phyloP scores from a whole-genome alignment of 2,329 filamentous ascomycete genomes.

The Fusarium drepaniforme region DNA sequence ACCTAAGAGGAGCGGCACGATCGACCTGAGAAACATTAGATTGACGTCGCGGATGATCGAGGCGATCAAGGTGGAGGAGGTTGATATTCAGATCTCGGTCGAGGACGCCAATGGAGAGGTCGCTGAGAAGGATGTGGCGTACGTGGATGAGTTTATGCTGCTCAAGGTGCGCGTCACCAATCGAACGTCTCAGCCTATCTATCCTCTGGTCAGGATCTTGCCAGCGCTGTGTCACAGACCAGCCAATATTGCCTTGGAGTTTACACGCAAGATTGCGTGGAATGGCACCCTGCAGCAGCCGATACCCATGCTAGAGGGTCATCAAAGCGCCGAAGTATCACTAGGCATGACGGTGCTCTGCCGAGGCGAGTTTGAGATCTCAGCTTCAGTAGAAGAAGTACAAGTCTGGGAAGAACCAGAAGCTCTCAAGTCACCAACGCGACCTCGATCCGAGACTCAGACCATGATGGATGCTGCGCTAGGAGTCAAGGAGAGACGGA shows the following conservation, averaged over 20 bases:
- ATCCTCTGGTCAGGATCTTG: constrained; percentile 80
- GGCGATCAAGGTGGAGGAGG: constrained; percentile 82
- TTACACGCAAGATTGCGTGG: constrained; percentile 85
- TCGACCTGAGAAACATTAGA: constrained; percentile 83
- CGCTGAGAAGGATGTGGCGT: constrained; percentile 40
- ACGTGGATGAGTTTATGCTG: constrained; percentile 70
- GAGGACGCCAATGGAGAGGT: constrained; percentile 46
- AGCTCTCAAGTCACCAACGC: constrained; percentile 43
- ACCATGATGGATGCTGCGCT: constrained; percentile 69
- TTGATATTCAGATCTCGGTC: constrained; percentile 75
- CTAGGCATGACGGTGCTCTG: constrained; percentile 82
- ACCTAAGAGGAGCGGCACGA: constrained; percentile 69
- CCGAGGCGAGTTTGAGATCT: constrained; percentile 85
- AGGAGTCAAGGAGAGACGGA: constrained; percentile 69
- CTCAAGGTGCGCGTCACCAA: constrained; percentile 81
- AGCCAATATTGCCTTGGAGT: constrained; percentile 79
- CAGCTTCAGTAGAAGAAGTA: constrained; percentile 85
- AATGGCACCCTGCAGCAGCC: constrained; percentile 85
- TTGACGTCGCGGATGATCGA: constrained; percentile 85
- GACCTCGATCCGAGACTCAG: constrained; percentile 65
- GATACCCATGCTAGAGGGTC: constrained; percentile 72
- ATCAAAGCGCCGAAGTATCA: constrained; percentile 69
- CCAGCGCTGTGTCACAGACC: constrained; percentile 82
- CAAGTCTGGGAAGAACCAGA: constrained; percentile 60
- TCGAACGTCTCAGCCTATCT: constrained; percentile 74